Conservation (phyloP, 2,329 filamentous ascomycete species). For the Stachybotrys elegans region DNA sequence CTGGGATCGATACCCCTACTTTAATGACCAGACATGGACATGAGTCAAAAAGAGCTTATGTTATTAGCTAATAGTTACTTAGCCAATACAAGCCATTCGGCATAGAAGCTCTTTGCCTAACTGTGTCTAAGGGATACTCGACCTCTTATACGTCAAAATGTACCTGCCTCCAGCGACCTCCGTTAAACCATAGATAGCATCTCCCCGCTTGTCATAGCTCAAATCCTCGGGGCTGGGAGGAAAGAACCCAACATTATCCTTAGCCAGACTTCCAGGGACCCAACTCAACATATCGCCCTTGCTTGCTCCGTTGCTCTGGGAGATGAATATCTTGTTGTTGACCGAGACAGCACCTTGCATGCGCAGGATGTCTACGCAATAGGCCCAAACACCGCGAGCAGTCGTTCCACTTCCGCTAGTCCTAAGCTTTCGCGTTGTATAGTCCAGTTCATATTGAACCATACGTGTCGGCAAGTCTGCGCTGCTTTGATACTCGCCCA, state of each 20-base stretch:
- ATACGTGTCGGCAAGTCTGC: slow-evolving; percentile 19
- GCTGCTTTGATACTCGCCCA: slow-evolving; percentile 26
- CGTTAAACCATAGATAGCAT: slow-evolving; percentile 13
- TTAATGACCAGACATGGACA: too few species aligned
- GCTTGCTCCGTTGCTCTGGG: slow-evolving; percentile 22
- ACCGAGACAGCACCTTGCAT: slow-evolving; percentile 28
- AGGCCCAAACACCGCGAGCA: slow-evolving; percentile 21
- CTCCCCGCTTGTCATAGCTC: slow-evolving; percentile 22
- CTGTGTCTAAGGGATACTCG: neutral
- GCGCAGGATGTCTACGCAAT: slow-evolving; percentile 23
- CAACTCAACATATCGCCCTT: slow-evolving; percentile 26
- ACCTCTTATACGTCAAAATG: slow-evolving; percentile 5
- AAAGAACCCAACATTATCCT: slow-evolving; percentile 14
- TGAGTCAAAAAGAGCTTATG: too few species aligned
- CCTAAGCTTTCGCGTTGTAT: slow-evolving; percentile 17
- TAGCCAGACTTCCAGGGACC: slow-evolving; percentile 19
- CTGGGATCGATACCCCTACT: too few species aligned
- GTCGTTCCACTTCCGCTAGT: slow-evolving; percentile 13
- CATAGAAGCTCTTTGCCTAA: too few species aligned
- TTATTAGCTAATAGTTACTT: too few species aligned
- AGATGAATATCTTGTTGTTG: slow-evolving; percentile 25
- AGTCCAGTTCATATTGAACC: slow-evolving; percentile 24
- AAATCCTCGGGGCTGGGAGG: slow-evolving; percentile 26
- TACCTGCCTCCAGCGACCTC: slow-evolving; percentile 2
- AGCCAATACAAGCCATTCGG: too few species aligned